Conservation (phyloP, 2,329 filamentous ascomycete species). For the Metarhizium album region DNA sequence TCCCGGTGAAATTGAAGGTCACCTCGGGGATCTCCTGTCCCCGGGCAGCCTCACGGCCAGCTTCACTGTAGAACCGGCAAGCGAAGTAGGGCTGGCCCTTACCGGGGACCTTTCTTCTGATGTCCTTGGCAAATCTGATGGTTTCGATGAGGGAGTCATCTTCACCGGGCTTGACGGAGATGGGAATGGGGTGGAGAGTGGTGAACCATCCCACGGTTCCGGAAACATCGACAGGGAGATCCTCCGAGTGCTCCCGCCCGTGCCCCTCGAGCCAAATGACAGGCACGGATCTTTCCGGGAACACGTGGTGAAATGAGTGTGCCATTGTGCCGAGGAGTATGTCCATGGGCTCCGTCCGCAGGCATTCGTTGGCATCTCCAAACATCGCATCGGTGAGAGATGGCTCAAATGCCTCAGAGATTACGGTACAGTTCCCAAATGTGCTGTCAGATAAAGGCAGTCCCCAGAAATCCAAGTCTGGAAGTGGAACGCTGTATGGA, state of each 20-base stretch:
- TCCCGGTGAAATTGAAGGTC: slow-evolving; percentile 36
- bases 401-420: slow-evolving; percentile 7
- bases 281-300: slow-evolving; percentile 23
- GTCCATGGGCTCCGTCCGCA: slow-evolving; percentile 27
- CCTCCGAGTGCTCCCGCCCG: slow-evolving; percentile 23
- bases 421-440: slow-evolving; percentile 2
- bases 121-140: slow-evolving; percentile 22
- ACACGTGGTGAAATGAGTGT: slow-evolving; percentile 23
- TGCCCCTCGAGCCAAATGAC: slow-evolving; percentile 30
- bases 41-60: slow-evolving; percentile 19
- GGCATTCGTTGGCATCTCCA: slow-evolving; percentile 16
- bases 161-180: slow-evolving; percentile 6
- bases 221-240: slow-evolving; percentile 22
- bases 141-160: slow-evolving; percentile 4
- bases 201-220: slow-evolving; percentile 36
- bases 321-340: slow-evolving; percentile 24
- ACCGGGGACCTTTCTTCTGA: slow-evolving; percentile 19
- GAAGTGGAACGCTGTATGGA: slow-evolving; percentile 2
- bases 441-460: slow-evolving; percentile 5
- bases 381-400: slow-evolving; percentile 9
- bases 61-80: slow-evolving; percentile 19
- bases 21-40: slow-evolving; percentile 31
- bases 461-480: slow-evolving; percentile 13
- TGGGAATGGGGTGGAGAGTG: slow-evolving; percentile 24
- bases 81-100: slow-evolving; percentile 30